These are phyloP conservation scores for Cladophialophora carrionii DNA, from an alignment of 2,329 filamentous ascomycete species.

Conservation along the genomic window DNA sequence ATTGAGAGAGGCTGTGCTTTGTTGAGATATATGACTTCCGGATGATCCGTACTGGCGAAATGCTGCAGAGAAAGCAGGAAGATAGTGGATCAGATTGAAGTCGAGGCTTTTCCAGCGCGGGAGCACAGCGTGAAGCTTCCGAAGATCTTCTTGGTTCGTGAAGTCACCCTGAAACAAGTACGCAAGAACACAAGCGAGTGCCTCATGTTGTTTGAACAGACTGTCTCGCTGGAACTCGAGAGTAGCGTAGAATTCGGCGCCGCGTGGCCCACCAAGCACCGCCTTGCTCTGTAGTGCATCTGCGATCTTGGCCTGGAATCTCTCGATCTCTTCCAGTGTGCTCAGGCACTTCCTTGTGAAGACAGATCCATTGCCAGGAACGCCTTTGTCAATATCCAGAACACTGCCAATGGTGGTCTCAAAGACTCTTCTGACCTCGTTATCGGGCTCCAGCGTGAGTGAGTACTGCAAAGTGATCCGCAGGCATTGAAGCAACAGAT, in stretches of 20 bases:
- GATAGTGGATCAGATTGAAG: slow-evolving; percentile 72
- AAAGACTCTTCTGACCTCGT: slow-evolving; percentile 47
- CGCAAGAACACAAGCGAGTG: slow-evolving; percentile 76
- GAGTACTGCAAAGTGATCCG: slow-evolving; percentile 75
- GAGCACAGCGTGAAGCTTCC: slow-evolving; percentile 68
- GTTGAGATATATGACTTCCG: slow-evolving; percentile 28
- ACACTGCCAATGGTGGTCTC: slow-evolving; percentile 62
- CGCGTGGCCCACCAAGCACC: slow-evolving; percentile 69
- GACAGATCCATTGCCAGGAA: slow-evolving; percentile 57
- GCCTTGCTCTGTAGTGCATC: slow-evolving; percentile 77
- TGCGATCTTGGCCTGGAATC: slow-evolving; percentile 72
- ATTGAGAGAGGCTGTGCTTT: slow-evolving; percentile 55
- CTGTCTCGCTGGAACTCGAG: slow-evolving; percentile 79
- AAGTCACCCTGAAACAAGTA: slow-evolving; percentile 77
- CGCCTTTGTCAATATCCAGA: slow-evolving; percentile 58
- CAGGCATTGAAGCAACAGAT: slow-evolving; percentile 80
- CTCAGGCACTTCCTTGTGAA: slow-evolving; percentile 75
- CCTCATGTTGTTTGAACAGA: slow-evolving; percentile 86
- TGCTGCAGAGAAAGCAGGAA: slow-evolving; percentile 74
- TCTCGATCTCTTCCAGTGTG: slow-evolving; percentile 75
- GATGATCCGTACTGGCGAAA: slow-evolving; percentile 75
- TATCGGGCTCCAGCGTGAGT: slow-evolving; percentile 63
- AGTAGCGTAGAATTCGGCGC: slow-evolving; percentile 71
- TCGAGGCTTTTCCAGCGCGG: slow-evolving; percentile 72
- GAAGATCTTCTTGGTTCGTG: slow-evolving; percentile 72